Conservation (phyloP, 1,139 yeast genomes). For the Arxiozyma slooffiae region DNA sequence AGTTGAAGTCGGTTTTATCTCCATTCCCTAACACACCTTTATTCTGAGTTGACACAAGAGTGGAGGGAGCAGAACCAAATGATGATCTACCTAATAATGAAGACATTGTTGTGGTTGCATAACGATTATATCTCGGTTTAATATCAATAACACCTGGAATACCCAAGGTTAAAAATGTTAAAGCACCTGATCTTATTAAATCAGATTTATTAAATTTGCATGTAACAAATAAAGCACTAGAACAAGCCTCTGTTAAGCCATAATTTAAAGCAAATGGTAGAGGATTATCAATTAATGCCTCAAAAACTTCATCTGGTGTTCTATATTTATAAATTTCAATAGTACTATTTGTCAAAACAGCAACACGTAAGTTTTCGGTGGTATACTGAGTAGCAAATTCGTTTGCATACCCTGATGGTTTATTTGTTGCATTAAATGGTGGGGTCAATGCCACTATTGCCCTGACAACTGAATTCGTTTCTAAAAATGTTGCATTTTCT, state of each 20-base stretch:
- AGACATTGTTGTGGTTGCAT: slow-evolving; percentile 23
- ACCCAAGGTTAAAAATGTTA: slow-evolving; percentile 34
- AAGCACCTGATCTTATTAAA: slow-evolving; percentile 33
- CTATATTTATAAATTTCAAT: slow-evolving; percentile 66
- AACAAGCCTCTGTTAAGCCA: slow-evolving; percentile 71
- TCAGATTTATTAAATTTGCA: slow-evolving; percentile 62
- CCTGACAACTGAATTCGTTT: slow-evolving; percentile 55
- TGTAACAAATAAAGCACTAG: slow-evolving; percentile 74
- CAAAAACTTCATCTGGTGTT: slow-evolving; percentile 70
- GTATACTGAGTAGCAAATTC: slow-evolving; percentile 79
- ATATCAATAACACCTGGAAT: slow-evolving; percentile 33
- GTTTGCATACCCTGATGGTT: slow-evolving; percentile 74
- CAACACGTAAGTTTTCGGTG: slow-evolving; percentile 53
- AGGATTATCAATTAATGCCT: slow-evolving; percentile 51
- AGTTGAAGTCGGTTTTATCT: slow-evolving; percentile 24
- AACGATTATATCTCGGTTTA: slow-evolving; percentile 30
- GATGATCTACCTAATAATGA: slow-evolving; percentile 22
- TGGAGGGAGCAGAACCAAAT: slow-evolving; percentile 17
- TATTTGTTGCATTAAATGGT: slow-evolving; percentile 57
- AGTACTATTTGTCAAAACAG: slow-evolving; percentile 72
- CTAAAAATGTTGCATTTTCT: slow-evolving; percentile 75
- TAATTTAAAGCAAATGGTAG: slow-evolving; percentile 44
- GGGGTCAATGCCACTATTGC: slow-evolving; percentile 65
- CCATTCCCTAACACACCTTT: slow-evolving; percentile 6
- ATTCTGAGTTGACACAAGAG: slow-evolving; percentile 6